Evolutionary conservation across 139 green algal genomes (phyloP), one percentile per base, ranked within the genome.

Genomic region (Pedinophyceae sp.): DNA sequence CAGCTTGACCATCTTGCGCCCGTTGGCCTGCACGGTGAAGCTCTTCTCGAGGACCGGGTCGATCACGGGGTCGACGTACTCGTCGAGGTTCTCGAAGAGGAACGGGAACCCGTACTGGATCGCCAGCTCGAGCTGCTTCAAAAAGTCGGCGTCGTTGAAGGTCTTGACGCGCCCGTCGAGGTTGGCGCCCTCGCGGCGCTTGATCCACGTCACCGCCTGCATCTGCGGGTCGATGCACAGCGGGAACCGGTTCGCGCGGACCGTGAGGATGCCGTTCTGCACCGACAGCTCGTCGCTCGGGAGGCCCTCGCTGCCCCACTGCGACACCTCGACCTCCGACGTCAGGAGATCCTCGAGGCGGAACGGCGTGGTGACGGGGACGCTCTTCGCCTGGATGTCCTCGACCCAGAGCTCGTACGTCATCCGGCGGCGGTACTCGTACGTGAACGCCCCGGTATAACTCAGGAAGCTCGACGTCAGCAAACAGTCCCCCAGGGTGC

Each of bases 21-120:
- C 74, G 45, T 48, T 59, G 3, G 29, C 43, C 57, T 70, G 40
- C 39, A 57, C 3, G 25, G 69, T 57, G 52, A 88, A 62, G 62
- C 72, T 82, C 69, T 86, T 87, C 65, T 93, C 82, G 28, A 93
- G 73, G 27, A 93, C 82, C 2, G 80, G 73, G 62, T 93, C 80
- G 50, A 93, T 86, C 24, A 91, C 79, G 19, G 84, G 84, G 65
- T 93, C 84, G 30, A 93, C 84, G 71, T 90, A 88, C 67, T 93
- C 82, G 47, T 92, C 84, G 30, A 88, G 60, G 60, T 87, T 87
- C 59, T 92, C 84, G 57, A 93, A 83, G 41, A 93, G 65, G 68
- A 93, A 93, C 24, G 84, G 77, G 47, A 86, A 81, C 25, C 84
- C 84, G 64, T 92, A 93, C 65, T 88, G 77, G 56, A 93, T 84